Evolutionary conservation across 768 basidiomycete genomes (phyloP), one percentile per base, ranked within the genome.

Genomic region (Suillus discolor): DNA sequence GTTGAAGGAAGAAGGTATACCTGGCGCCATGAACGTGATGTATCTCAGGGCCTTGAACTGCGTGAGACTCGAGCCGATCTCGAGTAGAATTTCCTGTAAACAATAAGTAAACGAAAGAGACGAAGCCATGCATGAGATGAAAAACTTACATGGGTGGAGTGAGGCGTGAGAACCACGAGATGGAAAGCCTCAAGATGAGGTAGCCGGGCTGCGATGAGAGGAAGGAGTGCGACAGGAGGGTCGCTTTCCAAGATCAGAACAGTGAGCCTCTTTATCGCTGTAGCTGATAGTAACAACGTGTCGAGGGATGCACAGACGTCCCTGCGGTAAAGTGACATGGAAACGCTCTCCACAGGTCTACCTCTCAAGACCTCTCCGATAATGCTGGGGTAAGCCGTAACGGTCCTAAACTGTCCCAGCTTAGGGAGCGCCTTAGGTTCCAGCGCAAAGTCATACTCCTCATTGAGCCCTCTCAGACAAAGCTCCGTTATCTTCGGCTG

Each of bases 21-120:
- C 75, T 6, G 82, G 80, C 2, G 85, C 84, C 81, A 89, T 87
- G 70, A 87, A 87, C 9, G 88, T 89, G 25, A 89, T 80, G 65
- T 87, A 88, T 67, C 71, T 66, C 9, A 84, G 70, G 18, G 77
- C 72, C 54, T 73, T 82, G 66, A 89, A 89, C 4, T 73, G 73
- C 25, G 75, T 66, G 4, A 89, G 74, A 36, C 77, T 71, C 0
- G 76, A 71, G 0, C 80, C 81, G 0, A 79, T 78, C 23, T 78
- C 81, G 62, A 82, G 71, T 11, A 89, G 70, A 12, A 79, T 71
- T 31, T 79, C 79, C 85, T 86, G 59, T 11, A 57, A 71, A 1
- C 31, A 25, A 59, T 47, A 36, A 45, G 34, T 2, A n/a, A 25
- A 20, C 13, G 36, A 20, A 38, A 13, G 6, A 13, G 8, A 34